A percentile compares a stretch with the other conserved stretches of the same genome.
Conservation (phyloP, 352 stramenopile genomes). For the Phytophthora meadii region DNA sequence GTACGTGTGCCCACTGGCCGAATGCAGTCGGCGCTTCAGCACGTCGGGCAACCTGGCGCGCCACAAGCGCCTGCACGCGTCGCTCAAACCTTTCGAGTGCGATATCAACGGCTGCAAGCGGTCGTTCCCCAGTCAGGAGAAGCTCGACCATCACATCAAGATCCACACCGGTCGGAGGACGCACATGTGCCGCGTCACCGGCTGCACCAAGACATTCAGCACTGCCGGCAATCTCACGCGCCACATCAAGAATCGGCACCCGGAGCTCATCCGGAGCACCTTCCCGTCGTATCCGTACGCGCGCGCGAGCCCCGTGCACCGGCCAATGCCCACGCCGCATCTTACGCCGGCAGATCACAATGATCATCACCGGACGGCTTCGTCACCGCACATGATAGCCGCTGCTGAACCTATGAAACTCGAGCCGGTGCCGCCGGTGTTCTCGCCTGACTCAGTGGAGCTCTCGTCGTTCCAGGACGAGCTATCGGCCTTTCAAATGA, state of each 20-base stretch:
- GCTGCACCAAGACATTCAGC: conserved; percentile 64
- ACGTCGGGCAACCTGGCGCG: conserved; percentile 64
- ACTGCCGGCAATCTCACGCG: conserved; percentile 65
- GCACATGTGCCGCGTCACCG: conserved; percentile 45
- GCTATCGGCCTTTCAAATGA: conserved; percentile 31
- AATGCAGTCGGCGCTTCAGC: conserved; percentile 62
- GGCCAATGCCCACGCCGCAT: conserved; percentile 9
- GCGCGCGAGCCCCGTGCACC: conserved; percentile 6
- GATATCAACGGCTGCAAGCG: conserved; percentile 50
- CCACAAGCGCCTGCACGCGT: conserved; percentile 59
- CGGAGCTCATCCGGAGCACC: conserved; percentile 33
- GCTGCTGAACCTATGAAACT: conserved; percentile 21
- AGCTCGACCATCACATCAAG: conserved; percentile 58
- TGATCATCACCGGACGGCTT: background rate
- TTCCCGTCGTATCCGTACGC: conserved; percentile 28
- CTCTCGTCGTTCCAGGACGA: conserved; percentile 38
- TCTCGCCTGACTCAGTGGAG: conserved; percentile 36
- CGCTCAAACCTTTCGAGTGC: conserved; percentile 57
- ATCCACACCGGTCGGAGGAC: conserved; percentile 56
- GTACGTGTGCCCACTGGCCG: conserved; percentile 49
- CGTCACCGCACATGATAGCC: conserved; percentile 12
- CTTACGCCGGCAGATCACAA: background rate
- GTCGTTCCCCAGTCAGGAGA: conserved; percentile 52
- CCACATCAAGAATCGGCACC: conserved; percentile 59
- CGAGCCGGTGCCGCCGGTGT: conserved; percentile 24